phyloP scores from a whole-genome alignment of 2,329 filamentous ascomycete species.

The Fusarium continuum region DNA sequence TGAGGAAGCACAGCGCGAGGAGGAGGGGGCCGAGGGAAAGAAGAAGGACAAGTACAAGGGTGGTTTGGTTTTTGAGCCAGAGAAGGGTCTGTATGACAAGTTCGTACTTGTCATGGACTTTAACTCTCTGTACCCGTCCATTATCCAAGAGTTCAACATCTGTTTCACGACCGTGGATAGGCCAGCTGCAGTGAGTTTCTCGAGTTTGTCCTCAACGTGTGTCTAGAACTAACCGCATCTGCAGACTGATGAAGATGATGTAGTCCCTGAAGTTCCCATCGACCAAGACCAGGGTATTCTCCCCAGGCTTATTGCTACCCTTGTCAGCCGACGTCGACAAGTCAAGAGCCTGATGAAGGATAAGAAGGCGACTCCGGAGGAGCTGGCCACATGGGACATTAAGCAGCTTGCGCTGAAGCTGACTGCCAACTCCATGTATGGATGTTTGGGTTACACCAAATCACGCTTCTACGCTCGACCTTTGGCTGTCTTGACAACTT shows the following conservation, averaged over 20 bases:
- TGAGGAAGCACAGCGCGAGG: conserved; percentile 75
- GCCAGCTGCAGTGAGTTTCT: conserved; percentile 68
- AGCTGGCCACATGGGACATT: conserved; percentile 96
- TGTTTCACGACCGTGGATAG: conserved; percentile 98
- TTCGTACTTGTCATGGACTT: conserved; percentile 99
- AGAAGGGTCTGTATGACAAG: conserved; percentile 97
- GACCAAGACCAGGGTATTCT: conserved; percentile 85
- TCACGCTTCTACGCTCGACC: conserved; percentile 97
- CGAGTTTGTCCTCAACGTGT: background rate
- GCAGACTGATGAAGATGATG: conserved; percentile 78
- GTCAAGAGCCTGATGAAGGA: conserved; percentile 98
- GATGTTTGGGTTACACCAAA: conserved; percentile 95
- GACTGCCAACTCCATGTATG: conserved; percentile 99
- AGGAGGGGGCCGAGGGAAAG: conserved; percentile 78
- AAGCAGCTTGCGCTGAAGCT: conserved; percentile 97
- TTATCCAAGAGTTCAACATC: conserved; percentile 99
- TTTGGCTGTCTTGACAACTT: conserved; percentile 93
- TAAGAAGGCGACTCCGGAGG: conserved; percentile 83
- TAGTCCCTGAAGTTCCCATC: conserved; percentile 84
- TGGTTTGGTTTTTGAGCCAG: conserved; percentile 96
- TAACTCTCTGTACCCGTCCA: conserved; percentile 97
- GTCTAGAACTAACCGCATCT: conserved; percentile 41
- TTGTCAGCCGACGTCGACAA: conserved; percentile 87
- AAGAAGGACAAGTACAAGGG: conserved; percentile 99
- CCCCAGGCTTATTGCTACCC: conserved; percentile 87